Evolutionary conservation across 495 filamentous ascomycete species (phyloP), one percentile per base, ranked within the genome.

Genomic region (Wilcoxina mikolae): DNA sequence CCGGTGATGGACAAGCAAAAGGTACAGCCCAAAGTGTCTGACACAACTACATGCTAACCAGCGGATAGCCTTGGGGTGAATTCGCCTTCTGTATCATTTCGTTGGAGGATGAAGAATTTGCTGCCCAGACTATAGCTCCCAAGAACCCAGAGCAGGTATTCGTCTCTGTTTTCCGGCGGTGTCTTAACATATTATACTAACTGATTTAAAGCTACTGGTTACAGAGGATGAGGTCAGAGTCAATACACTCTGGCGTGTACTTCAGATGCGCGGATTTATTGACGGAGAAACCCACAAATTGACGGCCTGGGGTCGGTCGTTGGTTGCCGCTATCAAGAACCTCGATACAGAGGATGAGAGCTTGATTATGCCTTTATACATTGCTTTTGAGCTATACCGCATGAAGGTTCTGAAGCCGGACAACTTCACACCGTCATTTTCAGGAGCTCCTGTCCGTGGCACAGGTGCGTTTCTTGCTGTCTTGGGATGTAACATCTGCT

Each of bases 181-280:
- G 20, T 1, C 29, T 50, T 25, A 31, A 31, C 29, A 25, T 12
- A 33, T 26, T 12, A 17, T 53, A 52, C 64, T 70, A 57, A 71
- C 38, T 33, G 4, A 29, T 65, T 20, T 64, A 31, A 58, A 70
- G 64, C 68, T 71, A 20, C 62, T 84, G 10, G 72, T 72, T 35
- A 75, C 76, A n/a, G 73, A 77, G 54, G 74, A 82, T n/a, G 77
- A 94, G 58, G 76, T 96, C 45, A 68, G 82, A 10, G 77, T 78
- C 18, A 85, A 95, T 63, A 77, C 83, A 2, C 68, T 87, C 46
- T 94, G 86, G 83, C 78, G 86, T 38, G 90, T 94, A 67, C 72
- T 96, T 26, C 87, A 95, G 66, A 72, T 96, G 38, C 82, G 89
- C 44, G 87, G 78, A 9, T 96, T 94, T 59, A 71, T 91, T 33